These are phyloP conservation scores for Bombardia bombarda DNA, from an alignment of 495 filamentous ascomycete species.

Conservation along the genomic window DNA sequence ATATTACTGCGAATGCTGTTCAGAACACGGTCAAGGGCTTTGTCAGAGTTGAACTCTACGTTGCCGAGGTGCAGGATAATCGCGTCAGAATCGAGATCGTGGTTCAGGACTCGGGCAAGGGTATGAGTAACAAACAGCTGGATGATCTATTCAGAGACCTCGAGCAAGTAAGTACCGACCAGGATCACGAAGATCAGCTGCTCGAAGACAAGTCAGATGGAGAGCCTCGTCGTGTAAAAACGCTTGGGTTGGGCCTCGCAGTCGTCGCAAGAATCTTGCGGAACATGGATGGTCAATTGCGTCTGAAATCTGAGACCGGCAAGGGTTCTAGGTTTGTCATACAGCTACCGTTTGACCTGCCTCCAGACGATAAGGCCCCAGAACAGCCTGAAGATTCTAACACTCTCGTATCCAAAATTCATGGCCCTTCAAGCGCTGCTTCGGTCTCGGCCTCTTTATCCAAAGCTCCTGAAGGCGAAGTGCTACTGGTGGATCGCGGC, in stretches of 20 bases:
- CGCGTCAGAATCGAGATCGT: slow-evolving; percentile 61
- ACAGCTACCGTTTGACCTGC: slow-evolving; percentile 59
- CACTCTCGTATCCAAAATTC: no score
- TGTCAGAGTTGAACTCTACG: slow-evolving; percentile 64
- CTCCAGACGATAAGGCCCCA: slow-evolving; percentile 31
- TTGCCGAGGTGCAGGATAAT: slow-evolving; percentile 28
- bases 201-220: slow-evolving; percentile 22
- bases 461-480: slow-evolving; percentile 39
- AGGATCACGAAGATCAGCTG: no score
- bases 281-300: slow-evolving; percentile 88
- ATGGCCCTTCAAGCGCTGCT: slow-evolving; percentile 10
- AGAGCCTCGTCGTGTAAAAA: slow-evolving; percentile 18
- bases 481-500: slow-evolving; percentile 47
- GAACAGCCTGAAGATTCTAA: no score
- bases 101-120: slow-evolving; percentile 71
- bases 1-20: slow-evolving; percentile 80
- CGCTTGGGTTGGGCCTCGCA: slow-evolving; percentile 77
- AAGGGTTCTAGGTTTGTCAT: slow-evolving; percentile 79
- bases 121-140: slow-evolving; percentile 65
- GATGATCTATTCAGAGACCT: slow-evolving; percentile 78
- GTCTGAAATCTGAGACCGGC: slow-evolving; percentile 78
- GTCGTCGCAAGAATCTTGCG: slow-evolving; percentile 75
- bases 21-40: slow-evolving; percentile 67
- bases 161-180: slow-evolving; percentile 68
- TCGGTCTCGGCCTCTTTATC: slow-evolving; percentile 23